These are phyloP conservation scores for Microsporum ferrugineum DNA, from an alignment of 2,329 filamentous ascomycete species.

Conservation along the genomic window DNA sequence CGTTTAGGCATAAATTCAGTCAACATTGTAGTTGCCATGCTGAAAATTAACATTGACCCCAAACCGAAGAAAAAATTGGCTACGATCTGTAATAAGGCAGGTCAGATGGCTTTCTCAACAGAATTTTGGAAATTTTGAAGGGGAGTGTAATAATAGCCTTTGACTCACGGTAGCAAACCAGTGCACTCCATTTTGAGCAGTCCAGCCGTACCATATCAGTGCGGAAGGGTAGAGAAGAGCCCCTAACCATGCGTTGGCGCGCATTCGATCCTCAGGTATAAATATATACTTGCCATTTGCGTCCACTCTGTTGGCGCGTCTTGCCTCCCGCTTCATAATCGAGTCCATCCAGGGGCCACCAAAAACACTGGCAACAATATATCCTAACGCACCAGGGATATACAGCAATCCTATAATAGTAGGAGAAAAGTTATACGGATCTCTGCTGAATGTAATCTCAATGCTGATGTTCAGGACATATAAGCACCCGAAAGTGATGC, in stretches of 20 bases:
- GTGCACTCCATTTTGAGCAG: constrained; percentile 49
- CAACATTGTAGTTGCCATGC: constrained; percentile 65
- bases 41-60: constrained; percentile 68
- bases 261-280: constrained; percentile 68
- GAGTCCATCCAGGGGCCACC: constrained; percentile 68
- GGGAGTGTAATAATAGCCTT: constrained; percentile 20
- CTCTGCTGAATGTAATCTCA: constrained; percentile 53
- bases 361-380: constrained; percentile 55
- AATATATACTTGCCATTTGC: constrained; percentile 54
- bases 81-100: constrained; percentile 33
- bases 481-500: constrained; percentile 62
- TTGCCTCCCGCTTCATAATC: constrained; percentile 69
- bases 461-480: constrained; percentile 70
- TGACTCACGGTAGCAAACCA: constrained; percentile 48
- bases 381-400: constrained; percentile 63
- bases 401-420: constrained; percentile 65
- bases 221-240: constrained; percentile 58
- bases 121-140: background rate
- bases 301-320: constrained; percentile 57
- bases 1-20: constrained; percentile 69
- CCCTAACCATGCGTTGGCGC: constrained; percentile 69
- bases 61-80: constrained; percentile 65
- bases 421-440: constrained; percentile 58
- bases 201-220: constrained; percentile 69
- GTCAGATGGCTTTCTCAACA: constrained; percentile 7